Conservation (phyloP, 257 asterid species). For the Solanum virginianum region DNA sequence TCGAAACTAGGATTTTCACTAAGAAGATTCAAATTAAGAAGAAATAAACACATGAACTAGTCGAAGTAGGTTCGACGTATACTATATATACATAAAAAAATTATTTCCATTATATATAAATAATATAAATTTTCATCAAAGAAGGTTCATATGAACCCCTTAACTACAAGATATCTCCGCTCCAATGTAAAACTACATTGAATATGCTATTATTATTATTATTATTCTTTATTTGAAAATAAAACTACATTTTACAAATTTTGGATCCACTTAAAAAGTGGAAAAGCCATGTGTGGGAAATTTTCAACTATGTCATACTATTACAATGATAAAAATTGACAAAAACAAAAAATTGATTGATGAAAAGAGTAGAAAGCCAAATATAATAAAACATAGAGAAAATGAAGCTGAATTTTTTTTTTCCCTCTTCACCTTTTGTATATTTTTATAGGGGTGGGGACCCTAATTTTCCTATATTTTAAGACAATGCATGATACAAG, state of each 20-base stretch:
- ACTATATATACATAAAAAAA: too few relatives aligned
- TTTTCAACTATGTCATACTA: neutral
- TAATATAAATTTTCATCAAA: too few relatives aligned
- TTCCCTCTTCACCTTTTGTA: neutral
- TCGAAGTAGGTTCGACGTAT: too few relatives aligned
- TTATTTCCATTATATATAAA: too few relatives aligned
- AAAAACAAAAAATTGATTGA: neutral
- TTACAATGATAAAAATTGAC: neutral
- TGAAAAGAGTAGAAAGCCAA: neutral
- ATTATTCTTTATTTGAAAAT: neutral
- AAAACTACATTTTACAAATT: neutral
- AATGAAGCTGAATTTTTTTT: neutral
- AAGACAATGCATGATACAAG: slow-evolving; percentile 82
- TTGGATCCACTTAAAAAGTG: neutral
- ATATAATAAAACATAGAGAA: neutral
- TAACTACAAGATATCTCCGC: too few relatives aligned
- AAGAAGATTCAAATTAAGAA: too few relatives aligned
- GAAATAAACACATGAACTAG: too few relatives aligned
- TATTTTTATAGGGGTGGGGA: slow-evolving; percentile 8
- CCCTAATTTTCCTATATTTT: slow-evolving; percentile 26
- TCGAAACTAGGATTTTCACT: too few relatives aligned
- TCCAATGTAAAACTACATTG: neutral
- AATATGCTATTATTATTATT: neutral
- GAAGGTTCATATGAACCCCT: too few relatives aligned
- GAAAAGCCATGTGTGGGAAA: neutral